These are phyloP conservation scores for Phytophthora tubulina DNA, from an alignment of 352 stramenopile genomes.

Conservation along the genomic window DNA sequence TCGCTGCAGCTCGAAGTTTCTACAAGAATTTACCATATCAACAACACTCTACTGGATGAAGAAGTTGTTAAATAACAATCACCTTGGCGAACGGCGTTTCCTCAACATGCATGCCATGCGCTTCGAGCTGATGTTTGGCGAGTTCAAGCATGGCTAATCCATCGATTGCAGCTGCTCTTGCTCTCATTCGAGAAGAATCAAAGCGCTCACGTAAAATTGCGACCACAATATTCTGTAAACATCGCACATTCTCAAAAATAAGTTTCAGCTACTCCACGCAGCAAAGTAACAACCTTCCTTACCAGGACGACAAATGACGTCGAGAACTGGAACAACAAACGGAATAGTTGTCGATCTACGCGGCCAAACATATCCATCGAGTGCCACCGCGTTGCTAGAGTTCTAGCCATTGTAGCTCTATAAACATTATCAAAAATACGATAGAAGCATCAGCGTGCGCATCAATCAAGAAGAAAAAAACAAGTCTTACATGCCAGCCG, in stretches of 20 bases:
- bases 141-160: constrained; percentile 58
- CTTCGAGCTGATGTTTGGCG: constrained; percentile 65
- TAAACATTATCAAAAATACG: background rate
- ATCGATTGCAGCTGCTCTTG: constrained; percentile 37
- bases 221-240: constrained; percentile 63
- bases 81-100: constrained; percentile 58
- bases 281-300: background rate
- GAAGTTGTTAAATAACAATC: background rate
- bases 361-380: constrained; percentile 26
- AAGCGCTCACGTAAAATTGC: constrained; percentile 74
- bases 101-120: constrained; percentile 55
- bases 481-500: constrained; percentile 58
- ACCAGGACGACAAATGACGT: constrained; percentile 61
- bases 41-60: background rate
- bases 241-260: background rate
- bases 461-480: background rate
- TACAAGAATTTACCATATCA: constrained; percentile 18
- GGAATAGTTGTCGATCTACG: constrained; percentile 41
- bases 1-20: constrained; percentile 57
- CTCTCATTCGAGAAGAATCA: constrained; percentile 36
- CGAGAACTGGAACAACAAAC: constrained; percentile 49
- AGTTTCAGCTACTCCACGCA: background rate
- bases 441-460: background rate
- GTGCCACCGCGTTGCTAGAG: constrained; percentile 32
- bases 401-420: constrained; percentile 45